A percentile compares a stretch with the other conserved stretches of the same genome.
These are phyloP conservation scores for Stachybotrys elegans DNA, from an alignment of 2,329 filamentous ascomycete species.

Conservation along the genomic window DNA sequence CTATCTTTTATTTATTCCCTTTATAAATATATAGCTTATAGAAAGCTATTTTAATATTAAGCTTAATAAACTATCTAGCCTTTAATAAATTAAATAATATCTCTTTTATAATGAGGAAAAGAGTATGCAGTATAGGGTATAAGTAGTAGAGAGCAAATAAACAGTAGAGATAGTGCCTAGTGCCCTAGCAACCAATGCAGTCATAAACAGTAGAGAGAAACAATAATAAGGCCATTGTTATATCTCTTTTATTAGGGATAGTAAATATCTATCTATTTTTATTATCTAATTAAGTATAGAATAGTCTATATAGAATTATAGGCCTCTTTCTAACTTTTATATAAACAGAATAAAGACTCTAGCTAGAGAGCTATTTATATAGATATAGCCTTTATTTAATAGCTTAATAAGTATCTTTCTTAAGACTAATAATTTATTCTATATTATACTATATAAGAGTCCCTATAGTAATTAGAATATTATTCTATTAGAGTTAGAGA, in stretches of 20 bases:
- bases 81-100: slow-evolving; percentile 1
- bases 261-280: neutral
- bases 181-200: no score
- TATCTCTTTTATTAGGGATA: slow-evolving; percentile 1
- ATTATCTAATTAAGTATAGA: slow-evolving; percentile 3
- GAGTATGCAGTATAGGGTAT: no score
- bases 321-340: no score
- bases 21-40: neutral
- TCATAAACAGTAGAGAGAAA: no score
- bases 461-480: no score
- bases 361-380: neutral
- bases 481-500: slow-evolving; percentile 1
- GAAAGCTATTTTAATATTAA: slow-evolving; percentile 2
- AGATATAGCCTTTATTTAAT: slow-evolving; percentile 1
- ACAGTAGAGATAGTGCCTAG: no score
- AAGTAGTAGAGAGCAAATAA: no score
- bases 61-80: neutral
- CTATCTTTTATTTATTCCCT: neutral
- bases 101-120: no score
- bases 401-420: neutral
- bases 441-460: neutral
- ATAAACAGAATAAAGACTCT: no score
- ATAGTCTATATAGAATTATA: slow-evolving; percentile 1
- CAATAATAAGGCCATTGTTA: no score
- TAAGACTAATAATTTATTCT: no score